These are phyloP conservation scores for Cercospora sojina DNA, from an alignment of 2,329 filamentous ascomycete species.

Conservation along the genomic window DNA sequence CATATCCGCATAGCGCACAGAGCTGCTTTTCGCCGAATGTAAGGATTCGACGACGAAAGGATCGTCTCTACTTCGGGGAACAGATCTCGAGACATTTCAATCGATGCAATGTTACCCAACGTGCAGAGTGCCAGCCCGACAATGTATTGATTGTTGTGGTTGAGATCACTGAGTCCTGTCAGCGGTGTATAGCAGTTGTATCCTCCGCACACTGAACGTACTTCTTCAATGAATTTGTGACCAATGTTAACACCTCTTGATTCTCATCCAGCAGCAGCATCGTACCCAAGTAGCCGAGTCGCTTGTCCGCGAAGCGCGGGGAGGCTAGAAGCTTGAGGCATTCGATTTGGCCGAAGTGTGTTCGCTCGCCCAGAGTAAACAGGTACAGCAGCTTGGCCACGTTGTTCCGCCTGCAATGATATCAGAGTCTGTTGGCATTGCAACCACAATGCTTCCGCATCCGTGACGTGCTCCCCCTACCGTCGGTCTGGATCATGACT, in stretches of 20 bases:
- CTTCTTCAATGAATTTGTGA: slow-evolving; percentile 98
- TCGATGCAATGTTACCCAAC: slow-evolving; percentile 92
- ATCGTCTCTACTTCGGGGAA: slow-evolving; percentile 95
- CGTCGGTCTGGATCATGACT: slow-evolving; percentile 86
- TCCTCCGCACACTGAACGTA: slow-evolving; percentile 46
- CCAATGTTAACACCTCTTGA: slow-evolving; percentile 93
- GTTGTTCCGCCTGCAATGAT: slow-evolving; percentile 78
- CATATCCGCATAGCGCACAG: slow-evolving; percentile 99
- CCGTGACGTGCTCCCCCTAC: slow-evolving; percentile 51
- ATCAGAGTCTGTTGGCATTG: slow-evolving; percentile 2
- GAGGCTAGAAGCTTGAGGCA: slow-evolving; percentile 96
- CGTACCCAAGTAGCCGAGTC: slow-evolving; percentile 90
- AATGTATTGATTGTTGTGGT: slow-evolving; percentile 97
- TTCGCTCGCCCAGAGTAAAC: slow-evolving; percentile 94
- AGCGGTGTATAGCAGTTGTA: not conserved
- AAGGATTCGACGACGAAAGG: slow-evolving; percentile 92
- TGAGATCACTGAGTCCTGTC: slow-evolving; percentile 69
- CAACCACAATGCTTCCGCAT: slow-evolving; percentile 3
- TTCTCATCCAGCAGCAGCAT: slow-evolving; percentile 97
- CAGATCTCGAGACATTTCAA: slow-evolving; percentile 97
- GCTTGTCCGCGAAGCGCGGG: slow-evolving; percentile 95
- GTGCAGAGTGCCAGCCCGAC: slow-evolving; percentile 95
- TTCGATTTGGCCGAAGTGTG: slow-evolving; percentile 99
- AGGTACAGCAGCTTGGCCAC: slow-evolving; percentile 97
- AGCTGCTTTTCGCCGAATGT: slow-evolving; percentile 93